A percentile compares a stretch with the other conserved stretches of the same genome.
Evolutionary conservation across 805 yeast species (phyloP).

Genomic region (Saccharomycopsis fibuligera): DNA sequence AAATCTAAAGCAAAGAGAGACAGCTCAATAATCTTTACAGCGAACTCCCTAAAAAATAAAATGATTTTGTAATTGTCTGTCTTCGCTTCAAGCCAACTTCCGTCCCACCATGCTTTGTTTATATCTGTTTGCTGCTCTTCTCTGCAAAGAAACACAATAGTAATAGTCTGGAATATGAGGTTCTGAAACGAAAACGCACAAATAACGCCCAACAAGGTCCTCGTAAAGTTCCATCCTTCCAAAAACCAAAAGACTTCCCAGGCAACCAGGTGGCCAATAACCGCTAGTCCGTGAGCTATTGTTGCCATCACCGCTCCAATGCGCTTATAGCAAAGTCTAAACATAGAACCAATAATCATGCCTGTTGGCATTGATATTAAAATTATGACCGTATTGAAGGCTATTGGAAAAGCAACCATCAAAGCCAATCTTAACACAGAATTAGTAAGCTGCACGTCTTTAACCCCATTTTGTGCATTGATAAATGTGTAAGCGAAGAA

Average conservation of each 20-base stretch:
- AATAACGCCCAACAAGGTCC: conserved; percentile 80
- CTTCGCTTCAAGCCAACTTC: conserved; percentile 96
- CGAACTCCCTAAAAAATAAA: conserved; percentile 92
- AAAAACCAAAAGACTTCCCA: conserved; percentile 96
- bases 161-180: conserved; percentile 76
- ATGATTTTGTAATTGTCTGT: conserved; percentile 91
- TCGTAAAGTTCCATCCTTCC: conserved; percentile 85
- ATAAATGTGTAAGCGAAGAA: conserved; percentile 75
- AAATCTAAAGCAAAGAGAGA: conserved; percentile 97
- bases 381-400: conserved; percentile 31
- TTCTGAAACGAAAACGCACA: conserved; percentile 86
- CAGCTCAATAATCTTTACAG: conserved; percentile 88
- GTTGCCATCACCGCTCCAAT: conserved; percentile 95
- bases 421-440: conserved; percentile 58
- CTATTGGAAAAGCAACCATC: conserved; percentile 43
- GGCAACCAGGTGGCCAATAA: conserved; percentile 76
- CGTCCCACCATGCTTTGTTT: conserved; percentile 99
- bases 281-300: conserved; percentile 92
- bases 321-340: conserved; percentile 62
- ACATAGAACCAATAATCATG: conserved; percentile 42
- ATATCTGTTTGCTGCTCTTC: conserved; percentile 94
- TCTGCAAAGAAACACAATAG: conserved; percentile 75
- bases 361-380: conserved; percentile 38
- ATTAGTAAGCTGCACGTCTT: conserved; percentile 40
- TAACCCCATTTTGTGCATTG: conserved; percentile 83